phyloP scores from a whole-genome alignment of 2,329 filamentous ascomycete genomes.

The Shiraia bambusicola region DNA sequence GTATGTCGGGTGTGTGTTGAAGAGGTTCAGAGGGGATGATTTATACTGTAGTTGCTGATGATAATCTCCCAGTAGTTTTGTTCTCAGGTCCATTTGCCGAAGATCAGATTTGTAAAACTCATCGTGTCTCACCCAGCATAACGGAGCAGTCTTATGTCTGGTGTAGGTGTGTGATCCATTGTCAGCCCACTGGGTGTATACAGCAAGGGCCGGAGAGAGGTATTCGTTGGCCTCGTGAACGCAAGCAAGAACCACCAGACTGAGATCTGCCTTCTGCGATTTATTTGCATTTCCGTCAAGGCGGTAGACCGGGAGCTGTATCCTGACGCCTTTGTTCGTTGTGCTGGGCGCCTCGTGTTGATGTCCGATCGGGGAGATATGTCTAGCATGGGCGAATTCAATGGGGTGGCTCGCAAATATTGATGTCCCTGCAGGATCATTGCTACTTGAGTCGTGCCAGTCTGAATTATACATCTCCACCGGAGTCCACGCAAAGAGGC shows the following conservation, averaged over 20 bases:
- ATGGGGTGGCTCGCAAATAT: conserved; percentile 3
- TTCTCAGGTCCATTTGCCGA: too few species aligned
- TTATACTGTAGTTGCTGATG: too few species aligned
- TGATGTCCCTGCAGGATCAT: neutral
- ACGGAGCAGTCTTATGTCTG: neutral
- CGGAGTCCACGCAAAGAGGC: conserved; percentile 14
- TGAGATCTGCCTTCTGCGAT: neutral
- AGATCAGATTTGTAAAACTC: too few species aligned
- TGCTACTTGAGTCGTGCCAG: neutral
- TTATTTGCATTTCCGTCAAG: neutral
- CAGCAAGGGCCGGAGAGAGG: neutral
- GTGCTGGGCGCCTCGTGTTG: neutral
- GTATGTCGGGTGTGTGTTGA: too few species aligned
- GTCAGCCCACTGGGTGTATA: neutral
- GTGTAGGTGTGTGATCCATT: neutral
- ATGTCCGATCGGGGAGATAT: neutral
- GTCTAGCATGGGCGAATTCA: neutral
- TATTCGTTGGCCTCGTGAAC: neutral
- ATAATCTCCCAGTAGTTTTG: too few species aligned
- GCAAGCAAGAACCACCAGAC: neutral
- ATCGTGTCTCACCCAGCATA: too few species aligned
- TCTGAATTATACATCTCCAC: too few species aligned
- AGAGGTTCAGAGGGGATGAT: too few species aligned
- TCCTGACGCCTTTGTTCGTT: conserved; percentile 7
- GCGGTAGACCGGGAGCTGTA: conserved; percentile 1